Evolutionary conservation across 2,329 filamentous ascomycete genomes (phyloP), one percentile per base, ranked within the genome.

Genomic region (Botrytis byssoidea): DNA sequence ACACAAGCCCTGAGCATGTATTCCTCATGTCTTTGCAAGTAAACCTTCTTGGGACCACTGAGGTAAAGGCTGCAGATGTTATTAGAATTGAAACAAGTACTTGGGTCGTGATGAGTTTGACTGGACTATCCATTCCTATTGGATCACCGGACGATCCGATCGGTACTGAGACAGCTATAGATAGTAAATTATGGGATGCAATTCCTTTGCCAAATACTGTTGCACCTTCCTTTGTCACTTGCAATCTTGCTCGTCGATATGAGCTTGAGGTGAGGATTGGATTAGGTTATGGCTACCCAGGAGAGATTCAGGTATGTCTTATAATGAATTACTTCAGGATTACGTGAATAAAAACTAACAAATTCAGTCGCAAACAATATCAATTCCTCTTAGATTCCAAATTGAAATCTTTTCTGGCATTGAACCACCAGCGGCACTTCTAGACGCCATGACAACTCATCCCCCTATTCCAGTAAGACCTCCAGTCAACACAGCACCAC

Each of bases 401-500:
- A 87, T 97, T 69, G 88, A 94, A 72, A 89, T 99, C 25, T 98
- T 89, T 82, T 97, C 95, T 1, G 96, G 96, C 77, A 94, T 98
- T 77, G 87, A 89, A 35, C 95, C 96, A 20, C 94, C 95, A 1
- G 84, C 88, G 35, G 90, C 92, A 66, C 89, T 98, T 9, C 84
- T 97, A 32, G 87, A 92, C 74, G 90, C 92, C 57, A 88, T 90
- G 81, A 79, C 78, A n/a, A 71, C 76, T 22, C 79, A 76, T 55
- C 76, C 77, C 14, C 51, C 74, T 5, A 46, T 73, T 51, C 78
- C 73, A 60, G 75, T 60, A 18, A 73, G 71, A 3, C 77, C 80
- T 70, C 76, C 80, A 44, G 57, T 77, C 60, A 68, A 76, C 5
- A 60, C 78, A 55, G 76, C 79, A 70, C 77, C 81, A 51, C 70